These are phyloP conservation scores for Hymenoscyphus infarciens DNA, from an alignment of 2,329 filamentous ascomycete species.

Conservation along the genomic window DNA sequence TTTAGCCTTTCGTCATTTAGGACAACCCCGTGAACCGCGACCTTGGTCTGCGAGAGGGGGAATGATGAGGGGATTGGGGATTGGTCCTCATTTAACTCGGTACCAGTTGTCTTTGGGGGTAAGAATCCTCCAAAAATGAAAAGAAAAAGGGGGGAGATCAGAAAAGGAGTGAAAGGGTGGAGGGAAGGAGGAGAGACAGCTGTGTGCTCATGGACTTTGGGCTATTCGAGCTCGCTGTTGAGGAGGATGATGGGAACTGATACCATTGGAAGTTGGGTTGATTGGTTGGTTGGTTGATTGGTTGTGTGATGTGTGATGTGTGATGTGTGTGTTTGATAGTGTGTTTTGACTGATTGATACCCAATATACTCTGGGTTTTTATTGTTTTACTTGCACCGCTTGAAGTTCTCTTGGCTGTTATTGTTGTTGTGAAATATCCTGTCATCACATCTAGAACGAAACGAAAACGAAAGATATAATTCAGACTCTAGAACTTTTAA, in stretches of 20 bases:
- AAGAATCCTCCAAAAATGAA: conserved; percentile 1
- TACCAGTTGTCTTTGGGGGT: conserved; percentile 17
- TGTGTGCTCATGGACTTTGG: conserved; percentile 24
- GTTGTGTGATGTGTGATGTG: background rate
- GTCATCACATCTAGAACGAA: too few relatives aligned
- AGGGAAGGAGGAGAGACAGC: conserved; percentile 4
- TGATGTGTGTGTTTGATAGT: background rate
- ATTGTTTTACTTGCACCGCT: background rate
- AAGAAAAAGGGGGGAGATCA: conserved; percentile 21
- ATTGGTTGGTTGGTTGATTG: too few relatives aligned
- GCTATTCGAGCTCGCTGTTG: conserved; percentile 27
- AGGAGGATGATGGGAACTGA: conserved; percentile 5
- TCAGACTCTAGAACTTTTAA: too few relatives aligned
- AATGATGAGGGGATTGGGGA: conserved; percentile 19
- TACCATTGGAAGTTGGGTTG: background rate
- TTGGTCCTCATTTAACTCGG: conserved; percentile 26
- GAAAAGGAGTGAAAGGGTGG: conserved; percentile 11
- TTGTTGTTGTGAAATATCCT: too few relatives aligned
- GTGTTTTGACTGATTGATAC: background rate
- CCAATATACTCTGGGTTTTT: background rate
- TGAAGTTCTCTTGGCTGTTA: background rate
- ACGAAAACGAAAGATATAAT: too few relatives aligned
- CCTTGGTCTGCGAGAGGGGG: conserved; percentile 24
- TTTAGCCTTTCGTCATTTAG: conserved; percentile 17
- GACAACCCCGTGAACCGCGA: conserved; percentile 27